Evolutionary conservation across 306 rosid species (phyloP).

Genomic region (Rosa rugosa): DNA sequence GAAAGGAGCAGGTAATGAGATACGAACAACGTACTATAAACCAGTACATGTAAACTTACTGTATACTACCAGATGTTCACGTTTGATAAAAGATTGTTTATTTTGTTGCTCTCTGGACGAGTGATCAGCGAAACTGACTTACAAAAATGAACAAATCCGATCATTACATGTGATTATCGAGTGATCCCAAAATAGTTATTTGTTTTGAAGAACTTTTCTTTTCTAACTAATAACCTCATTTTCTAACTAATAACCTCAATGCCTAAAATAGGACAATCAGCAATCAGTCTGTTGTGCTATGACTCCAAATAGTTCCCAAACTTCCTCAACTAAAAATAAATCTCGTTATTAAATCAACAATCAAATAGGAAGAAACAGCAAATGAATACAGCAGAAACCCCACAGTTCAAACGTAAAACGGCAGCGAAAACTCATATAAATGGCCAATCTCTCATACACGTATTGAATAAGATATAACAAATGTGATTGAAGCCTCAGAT

Average conservation of each 20-base stretch:
- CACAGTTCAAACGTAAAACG: background rate
- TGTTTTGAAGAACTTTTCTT: background rate
- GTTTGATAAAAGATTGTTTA: too few relatives aligned
- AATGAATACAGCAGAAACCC: background rate
- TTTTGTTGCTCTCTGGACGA: too few relatives aligned
- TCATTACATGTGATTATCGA: too few relatives aligned
- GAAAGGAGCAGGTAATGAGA: too few relatives aligned
- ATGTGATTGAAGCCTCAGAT: background rate
- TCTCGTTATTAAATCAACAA: background rate
- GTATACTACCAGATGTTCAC: background rate
- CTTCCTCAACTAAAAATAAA: background rate
- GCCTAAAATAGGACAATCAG: background rate
- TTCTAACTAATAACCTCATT: background rate
- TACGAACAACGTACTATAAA: too few relatives aligned
- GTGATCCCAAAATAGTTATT: too few relatives aligned
- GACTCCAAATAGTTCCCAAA: background rate
- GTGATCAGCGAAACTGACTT: too few relatives aligned
- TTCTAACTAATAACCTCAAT: background rate
- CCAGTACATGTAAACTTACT: background rate
- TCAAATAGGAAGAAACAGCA: background rate
- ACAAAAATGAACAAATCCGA: too few relatives aligned
- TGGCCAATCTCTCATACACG: background rate
- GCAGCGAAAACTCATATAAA: background rate
- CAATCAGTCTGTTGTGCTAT: background rate
- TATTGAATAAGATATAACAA: background rate